These are phyloP conservation scores for Aureobasidium sp. DNA, from an alignment of 2,329 filamentous ascomycete species.

Conservation along the genomic window DNA sequence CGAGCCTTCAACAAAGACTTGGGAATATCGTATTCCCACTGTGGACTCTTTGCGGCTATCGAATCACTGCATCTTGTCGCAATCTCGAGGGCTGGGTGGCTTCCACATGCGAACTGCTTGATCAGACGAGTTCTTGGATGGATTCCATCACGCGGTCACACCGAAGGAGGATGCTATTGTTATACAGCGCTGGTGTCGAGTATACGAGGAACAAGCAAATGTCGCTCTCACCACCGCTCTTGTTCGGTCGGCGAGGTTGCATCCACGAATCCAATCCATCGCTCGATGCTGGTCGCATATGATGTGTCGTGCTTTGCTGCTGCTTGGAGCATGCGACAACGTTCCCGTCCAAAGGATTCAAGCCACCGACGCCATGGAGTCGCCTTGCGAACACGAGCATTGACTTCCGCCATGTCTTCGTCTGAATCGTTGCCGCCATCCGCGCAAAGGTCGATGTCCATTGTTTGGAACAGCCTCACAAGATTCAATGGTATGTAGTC, in stretches of 20 bases:
- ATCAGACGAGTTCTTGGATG: not conserved
- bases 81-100: not conserved
- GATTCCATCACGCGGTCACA: not conserved
- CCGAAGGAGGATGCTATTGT: not conserved
- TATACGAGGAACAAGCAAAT: constrained; percentile 3
- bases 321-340: not conserved
- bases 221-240: not conserved
- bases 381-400: not conserved
- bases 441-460: not conserved
- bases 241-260: not conserved
- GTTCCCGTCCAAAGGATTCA: not conserved
- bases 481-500: not conserved
- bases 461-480: not conserved
- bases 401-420: not conserved
- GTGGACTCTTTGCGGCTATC: not conserved
- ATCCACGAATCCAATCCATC: not conserved
- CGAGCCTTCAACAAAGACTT: not conserved
- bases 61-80: not conserved
- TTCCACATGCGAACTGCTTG: not conserved
- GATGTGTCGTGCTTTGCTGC: constrained; percentile 6
- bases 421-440: constrained; percentile 4
- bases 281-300: not conserved
- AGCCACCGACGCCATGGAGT: constrained; percentile 9
- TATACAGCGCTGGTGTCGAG: not conserved
- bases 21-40: not conserved